Evolutionary conservation across 176 grass and related monocot species (phyloP), one percentile per base, ranked within the genome.

Genomic region (Oryza punctata): DNA sequence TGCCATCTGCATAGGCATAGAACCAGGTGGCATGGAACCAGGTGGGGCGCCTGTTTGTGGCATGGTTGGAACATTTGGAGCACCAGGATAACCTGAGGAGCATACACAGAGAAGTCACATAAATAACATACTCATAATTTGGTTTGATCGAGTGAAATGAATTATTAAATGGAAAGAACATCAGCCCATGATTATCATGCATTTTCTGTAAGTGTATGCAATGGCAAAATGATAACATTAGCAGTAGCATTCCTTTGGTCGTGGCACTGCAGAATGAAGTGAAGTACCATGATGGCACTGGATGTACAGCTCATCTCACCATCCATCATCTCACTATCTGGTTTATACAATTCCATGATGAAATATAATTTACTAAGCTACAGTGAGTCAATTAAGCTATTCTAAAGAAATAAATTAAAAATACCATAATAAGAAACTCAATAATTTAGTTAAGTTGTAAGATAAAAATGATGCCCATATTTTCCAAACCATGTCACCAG

Each of bases 51-150:
- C 78, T 13, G 32, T 9, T 33, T 80, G 91, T 1, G 16, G 82
- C 49, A 80, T 78, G 52, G 52, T 21, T 67, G 75, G 69, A 65
- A 45, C 15, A 67, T 18, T 14, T 30, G 73, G 82, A 18, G 33
- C 67, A 38, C 71, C 87, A 67, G 84, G 89, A 82, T 94, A 94
- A 82, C 92, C 92, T 94, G 75, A 70, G 19, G 63, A 75, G 66
- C 15, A 67, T 78, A 74, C 40, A 27, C 61, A 59, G 14, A 72
- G 47, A 50, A 41, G n/a, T 65, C 41, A 71, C 2, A 78, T 40
- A 68, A 65, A 63, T 19, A 16, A 6, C 3, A 41, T 77, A 30
- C 19, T 72, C 45, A 28, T 66, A 46, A 50, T 43, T 73, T 60
- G 1, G 5, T 66, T 83, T 15, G 3, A 70, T 9, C 12, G 45